Conservation (phyloP, 768 basidiomycete genomes). For the Exsudoporus frostii region DNA sequence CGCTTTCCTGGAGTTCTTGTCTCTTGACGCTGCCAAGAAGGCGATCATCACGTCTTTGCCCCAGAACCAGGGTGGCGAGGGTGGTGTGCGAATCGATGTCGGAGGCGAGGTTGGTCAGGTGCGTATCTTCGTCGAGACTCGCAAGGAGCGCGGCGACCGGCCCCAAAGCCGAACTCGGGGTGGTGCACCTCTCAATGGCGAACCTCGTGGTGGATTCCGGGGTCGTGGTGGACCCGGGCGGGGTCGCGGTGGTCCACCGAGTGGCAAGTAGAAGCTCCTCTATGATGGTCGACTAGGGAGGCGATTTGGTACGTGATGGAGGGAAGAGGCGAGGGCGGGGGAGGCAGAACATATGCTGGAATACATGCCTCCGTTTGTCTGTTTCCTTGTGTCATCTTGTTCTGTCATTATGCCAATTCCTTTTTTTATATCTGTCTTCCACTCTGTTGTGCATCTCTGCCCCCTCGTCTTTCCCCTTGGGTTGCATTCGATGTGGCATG, state of each 20-base stretch:
- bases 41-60: slow-evolving; percentile 79
- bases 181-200: slow-evolving; percentile 52
- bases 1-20: slow-evolving; percentile 88
- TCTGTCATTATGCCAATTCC: slow-evolving; percentile 6
- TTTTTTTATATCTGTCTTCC: slow-evolving; percentile 1
- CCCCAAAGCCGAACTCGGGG: slow-evolving; percentile 60
- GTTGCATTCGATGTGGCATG: slow-evolving; percentile 11
- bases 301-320: background rate
- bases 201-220: slow-evolving; percentile 44
- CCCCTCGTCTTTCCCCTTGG: slow-evolving; percentile 8
- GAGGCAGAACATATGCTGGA: slow-evolving; percentile 7
- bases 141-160: slow-evolving; percentile 89
- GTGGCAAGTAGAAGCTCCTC: slow-evolving; percentile 20
- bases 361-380: slow-evolving; percentile 10
- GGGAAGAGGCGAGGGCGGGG: background rate
- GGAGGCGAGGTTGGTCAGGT: slow-evolving; percentile 50
- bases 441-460: slow-evolving; percentile 13
- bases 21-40: slow-evolving; percentile 74
- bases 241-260: slow-evolving; percentile 37
- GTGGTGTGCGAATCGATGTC: slow-evolving; percentile 76
- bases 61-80: slow-evolving; percentile 74
- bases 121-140: slow-evolving; percentile 78
- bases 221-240: slow-evolving; percentile 45
- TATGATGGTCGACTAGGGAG: background rate
- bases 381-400: slow-evolving; percentile 13